A percentile compares a stretch with the other conserved stretches of the same genome.
These are phyloP conservation scores for Suhomyces coccinellae DNA, from an alignment of 1,139 yeast genomes.

Conservation along the genomic window DNA sequence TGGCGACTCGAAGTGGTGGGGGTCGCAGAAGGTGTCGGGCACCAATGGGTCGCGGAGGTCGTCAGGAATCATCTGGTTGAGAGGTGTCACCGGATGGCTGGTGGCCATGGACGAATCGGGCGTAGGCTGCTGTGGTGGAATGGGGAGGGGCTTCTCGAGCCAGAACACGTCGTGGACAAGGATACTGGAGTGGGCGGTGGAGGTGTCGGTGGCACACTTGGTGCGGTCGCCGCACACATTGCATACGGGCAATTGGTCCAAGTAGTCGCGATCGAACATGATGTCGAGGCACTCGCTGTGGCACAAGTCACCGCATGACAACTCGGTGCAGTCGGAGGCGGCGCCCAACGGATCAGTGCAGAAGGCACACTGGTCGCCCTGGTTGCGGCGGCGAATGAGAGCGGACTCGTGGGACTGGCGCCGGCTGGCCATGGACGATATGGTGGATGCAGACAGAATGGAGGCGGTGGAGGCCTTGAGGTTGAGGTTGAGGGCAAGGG, in stretches of 20 bases:
- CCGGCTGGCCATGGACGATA: slow-evolving; percentile 7
- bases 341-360: slow-evolving; percentile 27
- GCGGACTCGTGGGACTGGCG: slow-evolving; percentile 7
- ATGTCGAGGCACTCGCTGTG: slow-evolving; percentile 31
- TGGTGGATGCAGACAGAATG: slow-evolving; percentile 8
- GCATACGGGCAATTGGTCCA: slow-evolving; percentile 13
- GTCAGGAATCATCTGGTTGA: slow-evolving; percentile 29
- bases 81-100: slow-evolving; percentile 25
- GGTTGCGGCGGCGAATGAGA: slow-evolving; percentile 4
- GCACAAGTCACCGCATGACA: slow-evolving; percentile 31
- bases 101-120: slow-evolving; percentile 1
- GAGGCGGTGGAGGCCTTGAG: slow-evolving; percentile 10
- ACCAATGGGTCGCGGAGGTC: slow-evolving; percentile 18
- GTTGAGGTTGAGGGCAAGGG: slow-evolving; percentile 5
- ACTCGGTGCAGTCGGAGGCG: slow-evolving; percentile 28
- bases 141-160: slow-evolving; percentile 14
- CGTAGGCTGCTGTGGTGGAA: slow-evolving; percentile 7
- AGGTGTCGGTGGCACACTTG: slow-evolving; percentile 10
- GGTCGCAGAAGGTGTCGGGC: slow-evolving; percentile 4
- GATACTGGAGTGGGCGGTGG: slow-evolving; percentile 9
- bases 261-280: slow-evolving; percentile 15
- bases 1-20: not conserved
- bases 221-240: slow-evolving; percentile 15
- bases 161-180: slow-evolving; percentile 10
- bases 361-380: slow-evolving; percentile 24